Percentiles rank a stretch among this genome's conserved stretches.
Evolutionary conservation across 2,329 filamentous ascomycete species (phyloP).

Genomic region (Xylariaceae sp.): DNA sequence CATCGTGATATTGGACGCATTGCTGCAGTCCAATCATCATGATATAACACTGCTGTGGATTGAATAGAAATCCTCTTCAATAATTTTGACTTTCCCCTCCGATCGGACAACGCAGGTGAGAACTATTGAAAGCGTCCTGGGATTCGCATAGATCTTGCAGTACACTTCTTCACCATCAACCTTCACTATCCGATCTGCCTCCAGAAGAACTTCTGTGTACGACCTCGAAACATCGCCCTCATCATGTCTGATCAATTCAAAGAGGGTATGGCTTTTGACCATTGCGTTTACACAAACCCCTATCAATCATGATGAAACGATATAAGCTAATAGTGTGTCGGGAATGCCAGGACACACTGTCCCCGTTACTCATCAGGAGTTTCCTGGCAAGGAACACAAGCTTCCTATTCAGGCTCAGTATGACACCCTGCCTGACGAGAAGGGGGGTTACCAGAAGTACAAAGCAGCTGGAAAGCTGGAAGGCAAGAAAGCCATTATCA

Average conservation of each 20-base stretch:
- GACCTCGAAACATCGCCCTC: not conserved
- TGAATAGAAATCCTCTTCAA: not conserved
- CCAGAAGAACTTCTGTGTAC: too few species aligned
- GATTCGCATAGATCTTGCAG: too few species aligned
- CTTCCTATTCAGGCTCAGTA: slow-evolving; percentile 57
- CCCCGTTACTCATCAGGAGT: slow-evolving; percentile 38
- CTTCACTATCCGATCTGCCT: too few species aligned
- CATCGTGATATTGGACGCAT: not conserved
- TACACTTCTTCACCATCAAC: too few species aligned
- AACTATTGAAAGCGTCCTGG: too few species aligned
- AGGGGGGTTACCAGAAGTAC: slow-evolving; percentile 67
- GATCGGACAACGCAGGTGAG: too few species aligned
- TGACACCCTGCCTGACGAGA: slow-evolving; percentile 62
- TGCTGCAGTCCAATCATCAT: not conserved
- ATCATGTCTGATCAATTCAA: slow-evolving; percentile 34
- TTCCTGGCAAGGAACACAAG: slow-evolving; percentile 41
- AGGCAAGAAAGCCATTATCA: slow-evolving; percentile 74
- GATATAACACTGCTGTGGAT: not conserved
- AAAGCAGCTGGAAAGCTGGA: slow-evolving; percentile 71
- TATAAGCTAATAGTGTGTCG: not conserved
- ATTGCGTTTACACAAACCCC: too few species aligned
- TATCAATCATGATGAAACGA: too few species aligned
- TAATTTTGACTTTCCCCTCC: too few species aligned
- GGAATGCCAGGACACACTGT: slow-evolving; percentile 33
- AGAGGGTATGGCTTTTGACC: slow-evolving; percentile 24